phyloP scores from a whole-genome alignment of 331 rosid genomes.

The Cydonia oblonga region DNA sequence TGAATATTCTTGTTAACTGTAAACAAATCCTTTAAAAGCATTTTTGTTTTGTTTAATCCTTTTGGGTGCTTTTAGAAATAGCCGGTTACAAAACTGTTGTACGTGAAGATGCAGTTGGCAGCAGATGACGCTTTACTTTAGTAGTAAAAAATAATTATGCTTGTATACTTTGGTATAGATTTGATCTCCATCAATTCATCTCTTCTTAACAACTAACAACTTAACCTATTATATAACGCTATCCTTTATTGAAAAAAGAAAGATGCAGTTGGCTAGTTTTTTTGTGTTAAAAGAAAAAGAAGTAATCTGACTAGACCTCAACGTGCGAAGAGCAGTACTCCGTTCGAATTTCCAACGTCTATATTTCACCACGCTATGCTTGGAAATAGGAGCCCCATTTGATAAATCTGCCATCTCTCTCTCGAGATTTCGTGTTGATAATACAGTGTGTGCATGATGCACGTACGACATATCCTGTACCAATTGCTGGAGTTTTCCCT shows the following conservation, averaged over 20 bases:
- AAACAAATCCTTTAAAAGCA: neutral
- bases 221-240: too few species aligned
- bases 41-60: neutral
- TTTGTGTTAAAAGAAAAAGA: neutral
- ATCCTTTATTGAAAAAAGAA: too few species aligned
- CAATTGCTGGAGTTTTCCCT: neutral
- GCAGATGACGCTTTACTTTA: too few species aligned
- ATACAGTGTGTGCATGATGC: neutral
- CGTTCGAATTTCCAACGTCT: constrained; percentile 1
- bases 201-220: too few species aligned
- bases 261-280: neutral
- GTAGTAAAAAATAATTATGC: too few species aligned
- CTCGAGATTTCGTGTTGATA: neutral
- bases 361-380: neutral
- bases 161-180: too few species aligned
- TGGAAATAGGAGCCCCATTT: neutral
- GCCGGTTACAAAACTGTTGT: too few species aligned
- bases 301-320: constrained; percentile 10
- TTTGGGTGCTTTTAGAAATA: too few species aligned
- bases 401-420: neutral
- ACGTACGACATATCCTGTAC: neutral
- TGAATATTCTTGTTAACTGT: neutral
- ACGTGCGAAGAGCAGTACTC: neutral
- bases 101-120: too few species aligned
- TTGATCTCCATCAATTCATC: too few species aligned